A percentile compares a stretch with the other conserved stretches of the same genome.
phyloP scores from a whole-genome alignment of 305 asterid species.

The Fraxinus platypoda region DNA sequence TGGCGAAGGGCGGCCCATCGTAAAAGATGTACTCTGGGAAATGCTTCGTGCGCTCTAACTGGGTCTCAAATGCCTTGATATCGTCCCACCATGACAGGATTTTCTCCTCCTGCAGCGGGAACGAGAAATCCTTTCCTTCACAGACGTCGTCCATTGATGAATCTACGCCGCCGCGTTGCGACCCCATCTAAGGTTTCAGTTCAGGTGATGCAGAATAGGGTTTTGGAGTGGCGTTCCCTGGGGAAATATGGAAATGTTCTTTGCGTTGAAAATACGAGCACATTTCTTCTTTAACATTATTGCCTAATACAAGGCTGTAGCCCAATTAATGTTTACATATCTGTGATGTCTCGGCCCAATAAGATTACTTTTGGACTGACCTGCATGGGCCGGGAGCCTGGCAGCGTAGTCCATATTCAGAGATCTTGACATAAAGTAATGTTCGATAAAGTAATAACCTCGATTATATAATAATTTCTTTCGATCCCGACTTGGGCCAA shows the following conservation, averaged over 20 bases:
- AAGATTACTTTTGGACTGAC: not conserved
- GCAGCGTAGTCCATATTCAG: not conserved
- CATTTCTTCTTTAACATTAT: not conserved
- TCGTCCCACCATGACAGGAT: constrained; percentile 72
- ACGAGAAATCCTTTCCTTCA: constrained; percentile 90
- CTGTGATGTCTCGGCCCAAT: not conserved
- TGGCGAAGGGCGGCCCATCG: constrained; percentile 98
- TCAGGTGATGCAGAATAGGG: constrained; percentile 30
- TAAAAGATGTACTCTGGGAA: constrained; percentile 84
- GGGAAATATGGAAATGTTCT: not conserved
- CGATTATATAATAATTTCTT: too few species aligned
- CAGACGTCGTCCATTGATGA: constrained; percentile 80
- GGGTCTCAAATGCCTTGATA: constrained; percentile 78
- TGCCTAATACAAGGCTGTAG: not conserved
- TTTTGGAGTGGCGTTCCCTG: constrained; percentile 19
- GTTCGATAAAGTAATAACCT: too few species aligned
- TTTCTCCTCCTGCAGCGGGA: constrained; percentile 68
- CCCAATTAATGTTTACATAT: not conserved
- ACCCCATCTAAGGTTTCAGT: constrained; percentile 8
- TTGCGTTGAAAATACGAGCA: not conserved
- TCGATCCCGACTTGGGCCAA: too few species aligned
- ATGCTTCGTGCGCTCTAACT: constrained; percentile 59
- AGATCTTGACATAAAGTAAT: not conserved
- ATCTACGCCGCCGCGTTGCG: constrained; percentile 21
- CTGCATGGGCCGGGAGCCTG: not conserved